Percentiles rank a stretch among this genome's conserved stretches.
Conservation (phyloP, 108 stramenopile genomes). For the Pseudonitzschia multiseries region DNA sequence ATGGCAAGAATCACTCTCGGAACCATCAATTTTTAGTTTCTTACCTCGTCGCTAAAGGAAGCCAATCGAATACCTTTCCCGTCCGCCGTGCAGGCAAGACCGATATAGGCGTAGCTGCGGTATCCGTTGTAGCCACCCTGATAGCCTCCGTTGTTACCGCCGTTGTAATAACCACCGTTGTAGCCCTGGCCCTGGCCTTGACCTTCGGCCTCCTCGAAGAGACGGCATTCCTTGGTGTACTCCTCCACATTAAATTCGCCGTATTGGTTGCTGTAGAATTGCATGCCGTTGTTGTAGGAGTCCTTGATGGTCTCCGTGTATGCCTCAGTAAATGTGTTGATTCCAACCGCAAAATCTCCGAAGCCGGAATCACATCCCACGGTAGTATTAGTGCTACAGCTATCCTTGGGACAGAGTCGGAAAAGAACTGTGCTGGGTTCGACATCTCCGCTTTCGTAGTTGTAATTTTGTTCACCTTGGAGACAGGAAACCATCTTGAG, state of each 20-base stretch:
- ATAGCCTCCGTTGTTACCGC: conserved; percentile 2
- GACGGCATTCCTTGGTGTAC: conserved; percentile 15
- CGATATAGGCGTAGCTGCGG: conserved; percentile 20
- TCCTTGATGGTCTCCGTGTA: conserved; percentile 32
- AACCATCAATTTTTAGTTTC: not conserved
- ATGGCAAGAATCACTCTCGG: too few species aligned
- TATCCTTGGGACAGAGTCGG: conserved; percentile 38
- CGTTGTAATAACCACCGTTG: too few species aligned
- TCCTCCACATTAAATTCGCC: conserved; percentile 13
- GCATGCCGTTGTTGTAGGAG: conserved; percentile 20
- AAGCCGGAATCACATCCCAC: conserved; percentile 37
- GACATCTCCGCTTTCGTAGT: conserved; percentile 24
- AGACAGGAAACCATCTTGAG: conserved; percentile 73
- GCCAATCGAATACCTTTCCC: conserved; percentile 32
- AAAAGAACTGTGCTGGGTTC: conserved; percentile 28
- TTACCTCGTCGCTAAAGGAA: conserved; percentile 26
- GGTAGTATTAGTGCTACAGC: conserved; percentile 8
- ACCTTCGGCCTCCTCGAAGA: conserved; percentile 2
- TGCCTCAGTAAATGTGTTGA: conserved; percentile 35
- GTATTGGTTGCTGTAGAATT: conserved; percentile 1
- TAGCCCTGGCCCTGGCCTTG: not conserved
- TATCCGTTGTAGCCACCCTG: not conserved
- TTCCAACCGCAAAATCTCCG: conserved; percentile 41
- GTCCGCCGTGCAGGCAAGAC: conserved; percentile 41
- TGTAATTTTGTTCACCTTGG: conserved; percentile 54